phyloP scores from a whole-genome alignment of 768 basidiomycete genomes.

The Asterophora parasitica region DNA sequence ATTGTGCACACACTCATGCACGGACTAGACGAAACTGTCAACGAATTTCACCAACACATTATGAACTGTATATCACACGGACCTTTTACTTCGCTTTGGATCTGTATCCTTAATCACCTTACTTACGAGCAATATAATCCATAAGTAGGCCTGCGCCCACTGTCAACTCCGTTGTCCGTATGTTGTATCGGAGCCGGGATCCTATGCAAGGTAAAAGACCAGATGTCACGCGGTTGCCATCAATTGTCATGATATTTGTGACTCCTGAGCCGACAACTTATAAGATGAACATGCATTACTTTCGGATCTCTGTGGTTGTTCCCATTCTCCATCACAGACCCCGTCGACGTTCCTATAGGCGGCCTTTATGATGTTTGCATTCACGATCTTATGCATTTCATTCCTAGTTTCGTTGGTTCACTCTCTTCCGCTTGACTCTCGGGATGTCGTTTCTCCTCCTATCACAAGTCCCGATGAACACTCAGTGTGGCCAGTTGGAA shows the following conservation, averaged over 20 bases:
- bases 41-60: conserved; percentile 11
- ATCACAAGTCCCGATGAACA: conserved; percentile 42
- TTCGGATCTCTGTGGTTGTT: conserved; percentile 10
- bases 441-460: conserved; percentile 46
- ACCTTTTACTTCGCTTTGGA: conserved; percentile 4
- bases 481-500: conserved; percentile 48
- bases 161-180: not conserved
- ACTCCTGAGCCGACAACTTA: conserved; percentile 14
- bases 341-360: conserved; percentile 14
- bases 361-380: conserved; percentile 24
- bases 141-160: conserved; percentile 1
- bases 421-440: conserved; percentile 32
- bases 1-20: conserved; percentile 6
- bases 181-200: too few relatives aligned
- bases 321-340: conserved; percentile 15
- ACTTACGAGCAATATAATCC: conserved; percentile 11
- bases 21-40: not conserved
- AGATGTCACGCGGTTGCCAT: conserved; percentile 1
- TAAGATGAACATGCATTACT: conserved; percentile 14
- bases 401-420: conserved; percentile 26
- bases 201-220: not conserved
- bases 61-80: conserved; percentile 9
- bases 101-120: conserved; percentile 15
- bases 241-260: conserved; percentile 20
- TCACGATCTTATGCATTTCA: conserved; percentile 26